Conservation (phyloP, 352 stramenopile genomes). For the Globisporangium canariense region DNA sequence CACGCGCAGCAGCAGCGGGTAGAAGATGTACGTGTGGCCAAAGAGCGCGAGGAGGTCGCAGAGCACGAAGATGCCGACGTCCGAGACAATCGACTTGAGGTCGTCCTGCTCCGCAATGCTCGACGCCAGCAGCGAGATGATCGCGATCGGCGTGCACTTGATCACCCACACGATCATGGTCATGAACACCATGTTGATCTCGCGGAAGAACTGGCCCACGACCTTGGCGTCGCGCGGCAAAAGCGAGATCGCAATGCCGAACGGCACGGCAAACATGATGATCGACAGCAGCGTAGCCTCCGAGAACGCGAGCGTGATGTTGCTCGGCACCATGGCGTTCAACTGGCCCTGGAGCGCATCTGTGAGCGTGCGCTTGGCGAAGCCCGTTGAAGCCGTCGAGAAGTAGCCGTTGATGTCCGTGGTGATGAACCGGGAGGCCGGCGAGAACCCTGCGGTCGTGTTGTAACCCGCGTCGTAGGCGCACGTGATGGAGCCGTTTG, state of each 20-base stretch:
- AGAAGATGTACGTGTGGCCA: conserved; percentile 23
- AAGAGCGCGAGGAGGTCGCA: conserved; percentile 16
- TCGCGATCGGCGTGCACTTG: conserved; percentile 32
- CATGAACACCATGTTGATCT: conserved; percentile 44
- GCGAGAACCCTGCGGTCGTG: conserved; percentile 5
- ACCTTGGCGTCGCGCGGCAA: conserved; percentile 13
- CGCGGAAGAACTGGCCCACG: conserved; percentile 27
- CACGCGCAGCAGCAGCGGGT: conserved; percentile 18
- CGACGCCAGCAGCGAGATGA: conserved; percentile 37
- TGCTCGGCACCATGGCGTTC: conserved; percentile 32
- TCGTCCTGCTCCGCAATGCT: conserved; percentile 25
- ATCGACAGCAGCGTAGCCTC: conserved; percentile 38
- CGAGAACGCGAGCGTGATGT: conserved; percentile 36
- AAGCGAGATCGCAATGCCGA: conserved; percentile 27
- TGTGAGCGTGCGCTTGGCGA: conserved; percentile 19
- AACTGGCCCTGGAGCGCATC: conserved; percentile 30
- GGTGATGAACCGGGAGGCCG: conserved; percentile 24
- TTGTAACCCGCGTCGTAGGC: conserved; percentile 18
- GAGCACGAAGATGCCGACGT: conserved; percentile 9
- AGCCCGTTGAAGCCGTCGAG: conserved; percentile 10
- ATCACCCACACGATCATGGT: conserved; percentile 45
- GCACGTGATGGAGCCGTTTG: conserved; percentile 9
- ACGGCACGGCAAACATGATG: conserved; percentile 44
- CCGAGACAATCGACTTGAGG: neutral
- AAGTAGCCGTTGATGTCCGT: conserved; percentile 34